Base-by-base conservation (phyloP, 495 filamentous ascomycete species). In the Penicillium coprophilum region DNA sequence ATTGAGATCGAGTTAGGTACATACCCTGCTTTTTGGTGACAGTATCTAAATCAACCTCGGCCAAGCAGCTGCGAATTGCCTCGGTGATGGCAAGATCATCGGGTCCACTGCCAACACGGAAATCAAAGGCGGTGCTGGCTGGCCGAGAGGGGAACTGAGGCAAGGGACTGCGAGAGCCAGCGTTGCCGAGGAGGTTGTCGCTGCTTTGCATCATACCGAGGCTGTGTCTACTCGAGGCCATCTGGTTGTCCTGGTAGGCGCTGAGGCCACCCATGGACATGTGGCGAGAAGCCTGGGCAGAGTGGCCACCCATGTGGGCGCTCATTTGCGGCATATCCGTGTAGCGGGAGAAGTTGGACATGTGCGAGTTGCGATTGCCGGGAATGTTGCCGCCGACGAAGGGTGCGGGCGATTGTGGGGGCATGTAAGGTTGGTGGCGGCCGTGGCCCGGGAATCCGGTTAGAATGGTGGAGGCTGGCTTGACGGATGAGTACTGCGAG, bases 11-110 rank as follows among this genome's bases (percentile, higher is more conserved):
- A 21, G 31, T 19, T 41, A 11, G 43, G 28, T 43, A 70, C 76
- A 75, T 75, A 79, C 86, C 79, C 80, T 97, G 94, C 76, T 97
- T 98, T 85, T 98, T 98, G 17, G 94, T 98, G 31, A 98, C 91
- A 15, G 80, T 92, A 69, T 98, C 94, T 20, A 98, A 74, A 73
- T 98, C 92, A 3, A 96, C 92, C 65, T 96, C 93, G n/a, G 81
- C 74, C 57, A 98, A 76, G 65, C 91, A 91, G 47, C 76, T 71
- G 61, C 90, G 88, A 57, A 97, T 90, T 11, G 88, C 87, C 50
- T 96, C 90, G 40, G 88, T 77, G 54, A 98, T 97, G 10, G 77
- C 66, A 55, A 72, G 74, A 50, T 88, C 85, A 53, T 90, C 88
- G 4, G 90, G 89, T 0, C 90, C 91, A 52, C 80, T 74, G 21